A percentile compares a stretch with the other conserved stretches of the same genome.
These are phyloP conservation scores for Nemania bipapillata DNA, from an alignment of 2,329 filamentous ascomycete species.

Conservation along the genomic window DNA sequence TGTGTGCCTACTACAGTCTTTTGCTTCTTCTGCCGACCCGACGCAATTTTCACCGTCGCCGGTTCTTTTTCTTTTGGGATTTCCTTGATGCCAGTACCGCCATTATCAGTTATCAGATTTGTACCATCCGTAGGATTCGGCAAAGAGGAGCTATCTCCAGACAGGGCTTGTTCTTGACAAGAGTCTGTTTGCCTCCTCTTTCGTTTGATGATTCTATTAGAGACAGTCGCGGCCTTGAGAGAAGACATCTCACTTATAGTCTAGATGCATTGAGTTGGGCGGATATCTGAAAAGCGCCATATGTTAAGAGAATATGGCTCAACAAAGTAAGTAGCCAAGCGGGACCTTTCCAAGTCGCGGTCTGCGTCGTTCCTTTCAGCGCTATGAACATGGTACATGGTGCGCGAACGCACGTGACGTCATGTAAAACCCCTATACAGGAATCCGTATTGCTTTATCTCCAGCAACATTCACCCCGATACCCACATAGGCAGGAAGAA, in stretches of 20 bases:
- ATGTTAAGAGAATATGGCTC: neutral
- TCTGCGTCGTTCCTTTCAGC: neutral
- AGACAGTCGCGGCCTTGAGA: slow-evolving; percentile 60
- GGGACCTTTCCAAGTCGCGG: slow-evolving; percentile 18
- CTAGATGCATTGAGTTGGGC: slow-evolving; percentile 45
- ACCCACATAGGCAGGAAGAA: too few species aligned
- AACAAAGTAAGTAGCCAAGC: neutral
- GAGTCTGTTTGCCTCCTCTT: slow-evolving; percentile 54
- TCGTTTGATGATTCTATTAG: slow-evolving; percentile 53
- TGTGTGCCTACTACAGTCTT: slow-evolving; percentile 36
- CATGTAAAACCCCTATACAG: too few species aligned
- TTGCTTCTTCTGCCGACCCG: slow-evolving; percentile 39
- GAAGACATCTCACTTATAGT: slow-evolving; percentile 56
- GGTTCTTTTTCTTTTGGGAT: slow-evolving; percentile 7
- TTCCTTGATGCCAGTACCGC: neutral
- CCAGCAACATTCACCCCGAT: too few species aligned
- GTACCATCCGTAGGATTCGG: slow-evolving; percentile 7
- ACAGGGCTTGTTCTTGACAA: slow-evolving; percentile 34
- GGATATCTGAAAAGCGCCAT: slow-evolving; percentile 1
- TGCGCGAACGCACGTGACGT: slow-evolving; percentile 36
- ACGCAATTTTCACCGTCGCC: slow-evolving; percentile 12
- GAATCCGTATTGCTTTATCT: too few species aligned
- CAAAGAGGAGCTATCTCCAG: slow-evolving; percentile 18
- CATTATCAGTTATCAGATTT: slow-evolving; percentile 15
- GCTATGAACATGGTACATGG: too few species aligned